A percentile compares a stretch with the other conserved stretches of the same genome.
These are phyloP conservation scores for Podospora didyma DNA, from an alignment of 495 filamentous ascomycete species.

Conservation along the genomic window DNA sequence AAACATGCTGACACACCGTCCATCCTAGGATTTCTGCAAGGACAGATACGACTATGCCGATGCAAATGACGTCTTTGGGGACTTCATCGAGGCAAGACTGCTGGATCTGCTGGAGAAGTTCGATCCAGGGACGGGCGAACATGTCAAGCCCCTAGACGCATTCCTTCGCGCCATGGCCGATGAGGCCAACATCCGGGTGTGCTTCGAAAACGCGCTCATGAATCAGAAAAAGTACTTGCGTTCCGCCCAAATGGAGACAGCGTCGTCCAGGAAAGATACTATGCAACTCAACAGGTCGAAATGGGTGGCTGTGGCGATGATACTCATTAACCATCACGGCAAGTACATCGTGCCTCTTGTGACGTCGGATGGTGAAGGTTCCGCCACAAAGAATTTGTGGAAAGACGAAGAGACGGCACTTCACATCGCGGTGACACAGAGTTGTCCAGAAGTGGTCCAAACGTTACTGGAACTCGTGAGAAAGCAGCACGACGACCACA, in stretches of 20 bases:
- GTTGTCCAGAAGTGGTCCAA: conserved; percentile 4
- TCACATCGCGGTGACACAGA: conserved; percentile 1
- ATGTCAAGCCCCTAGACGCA: neutral
- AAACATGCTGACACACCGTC: neutral
- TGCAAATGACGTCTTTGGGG: neutral
- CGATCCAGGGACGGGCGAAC: neutral
- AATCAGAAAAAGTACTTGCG: conserved; percentile 3
- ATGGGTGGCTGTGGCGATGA: neutral
- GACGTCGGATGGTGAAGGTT: neutral
- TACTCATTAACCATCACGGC: neutral
- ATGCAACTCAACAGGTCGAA: neutral
- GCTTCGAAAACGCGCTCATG: conserved; percentile 2
- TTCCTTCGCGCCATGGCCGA: neutral
- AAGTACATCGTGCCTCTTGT: neutral
- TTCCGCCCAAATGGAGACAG: neutral
- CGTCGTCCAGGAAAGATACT: neutral
- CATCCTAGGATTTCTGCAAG: neutral
- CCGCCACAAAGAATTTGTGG: neutral
- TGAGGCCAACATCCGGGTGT: conserved; percentile 1
- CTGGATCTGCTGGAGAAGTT: neutral
- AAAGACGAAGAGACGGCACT: conserved; percentile 3
- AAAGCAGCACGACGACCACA: neutral
- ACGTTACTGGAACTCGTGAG: neutral
- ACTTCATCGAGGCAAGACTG: neutral
- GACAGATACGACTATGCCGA: neutral